phyloP scores from a whole-genome alignment of 306 rosid genomes.

The Ormosia semicastrata region DNA sequence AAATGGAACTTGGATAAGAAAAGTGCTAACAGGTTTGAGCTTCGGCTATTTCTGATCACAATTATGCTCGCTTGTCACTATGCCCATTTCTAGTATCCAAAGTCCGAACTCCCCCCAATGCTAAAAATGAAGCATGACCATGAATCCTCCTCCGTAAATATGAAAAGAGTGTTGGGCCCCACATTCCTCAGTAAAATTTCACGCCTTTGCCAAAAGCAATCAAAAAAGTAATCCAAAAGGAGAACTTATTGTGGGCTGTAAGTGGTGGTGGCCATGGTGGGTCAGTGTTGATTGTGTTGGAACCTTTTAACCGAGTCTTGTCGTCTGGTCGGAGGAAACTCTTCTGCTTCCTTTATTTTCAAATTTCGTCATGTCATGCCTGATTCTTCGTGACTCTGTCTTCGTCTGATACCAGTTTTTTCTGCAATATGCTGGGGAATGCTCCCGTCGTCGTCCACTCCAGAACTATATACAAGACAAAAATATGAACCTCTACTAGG shows the following conservation, averaged over 20 bases:
- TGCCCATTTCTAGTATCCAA: slow-evolving; percentile 31
- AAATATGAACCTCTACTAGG: slow-evolving; percentile 26
- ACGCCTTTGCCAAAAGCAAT: slow-evolving; percentile 72
- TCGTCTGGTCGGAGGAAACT: slow-evolving; percentile 72
- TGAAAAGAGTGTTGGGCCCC: slow-evolving; percentile 40
- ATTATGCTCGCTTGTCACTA: not conserved
- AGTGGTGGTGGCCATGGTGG: slow-evolving; percentile 79
- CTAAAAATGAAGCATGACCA: slow-evolving; percentile 10
- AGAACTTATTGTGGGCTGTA: slow-evolving; percentile 40
- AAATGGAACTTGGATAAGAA: not conserved
- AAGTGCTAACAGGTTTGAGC: slow-evolving; percentile 1
- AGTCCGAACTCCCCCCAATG: slow-evolving; percentile 24
- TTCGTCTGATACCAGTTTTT: slow-evolving; percentile 16
- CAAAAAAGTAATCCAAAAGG: slow-evolving; percentile 46
- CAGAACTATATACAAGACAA: slow-evolving; percentile 39
- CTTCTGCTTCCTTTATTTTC: slow-evolving; percentile 34
- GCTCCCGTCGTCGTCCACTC: slow-evolving; percentile 28
- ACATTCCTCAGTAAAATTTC: slow-evolving; percentile 48
- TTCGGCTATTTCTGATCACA: not conserved
- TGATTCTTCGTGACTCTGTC: slow-evolving; percentile 63
- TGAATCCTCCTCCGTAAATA: slow-evolving; percentile 1
- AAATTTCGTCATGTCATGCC: slow-evolving; percentile 55
- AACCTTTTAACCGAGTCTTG: slow-evolving; percentile 56
- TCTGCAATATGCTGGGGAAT: slow-evolving; percentile 22
- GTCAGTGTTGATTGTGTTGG: slow-evolving; percentile 59